Evolutionary conservation across 441 rosid genomes (phyloP).

Genomic region (Euphorbia neoarborescens): DNA sequence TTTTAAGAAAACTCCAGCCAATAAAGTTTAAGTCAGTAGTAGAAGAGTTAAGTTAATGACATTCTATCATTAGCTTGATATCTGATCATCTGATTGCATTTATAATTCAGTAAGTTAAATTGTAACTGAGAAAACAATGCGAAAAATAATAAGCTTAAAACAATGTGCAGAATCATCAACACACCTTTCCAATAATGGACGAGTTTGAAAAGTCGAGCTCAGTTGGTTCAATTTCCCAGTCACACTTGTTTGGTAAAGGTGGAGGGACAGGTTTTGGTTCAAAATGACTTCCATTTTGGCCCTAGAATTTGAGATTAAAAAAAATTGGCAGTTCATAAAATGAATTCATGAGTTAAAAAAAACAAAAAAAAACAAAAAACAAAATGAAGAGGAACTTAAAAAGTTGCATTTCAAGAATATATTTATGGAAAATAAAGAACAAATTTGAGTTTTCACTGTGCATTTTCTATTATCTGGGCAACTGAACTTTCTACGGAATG

Average conservation of each 20-base stretch:
- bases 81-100: background rate
- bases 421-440: background rate
- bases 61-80: background rate
- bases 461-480: background rate
- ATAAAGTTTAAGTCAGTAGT: background rate
- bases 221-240: constrained; percentile 97
- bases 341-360: background rate
- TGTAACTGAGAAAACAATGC: background rate
- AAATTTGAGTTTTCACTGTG: background rate
- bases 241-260: constrained; percentile 90
- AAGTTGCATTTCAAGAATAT: background rate
- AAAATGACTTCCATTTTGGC: constrained; percentile 96
- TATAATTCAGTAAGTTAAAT: background rate
- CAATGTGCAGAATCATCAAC: constrained; percentile 10
- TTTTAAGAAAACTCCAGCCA: background rate
- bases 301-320: constrained; percentile 40
- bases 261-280: constrained; percentile 93
- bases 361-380: constrained; percentile 7
- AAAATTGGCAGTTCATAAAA: constrained; percentile 8
- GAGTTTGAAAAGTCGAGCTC: constrained; percentile 85
- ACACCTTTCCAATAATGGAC: constrained; percentile 73
- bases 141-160: background rate
- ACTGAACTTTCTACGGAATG: background rate
- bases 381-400: constrained; percentile 12
- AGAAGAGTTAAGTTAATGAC: background rate